A percentile compares a stretch with the other conserved stretches of the same genome.
Conservation (phyloP, 2,329 filamentous ascomycete genomes). For the Arthrobotrys entomopaga region DNA sequence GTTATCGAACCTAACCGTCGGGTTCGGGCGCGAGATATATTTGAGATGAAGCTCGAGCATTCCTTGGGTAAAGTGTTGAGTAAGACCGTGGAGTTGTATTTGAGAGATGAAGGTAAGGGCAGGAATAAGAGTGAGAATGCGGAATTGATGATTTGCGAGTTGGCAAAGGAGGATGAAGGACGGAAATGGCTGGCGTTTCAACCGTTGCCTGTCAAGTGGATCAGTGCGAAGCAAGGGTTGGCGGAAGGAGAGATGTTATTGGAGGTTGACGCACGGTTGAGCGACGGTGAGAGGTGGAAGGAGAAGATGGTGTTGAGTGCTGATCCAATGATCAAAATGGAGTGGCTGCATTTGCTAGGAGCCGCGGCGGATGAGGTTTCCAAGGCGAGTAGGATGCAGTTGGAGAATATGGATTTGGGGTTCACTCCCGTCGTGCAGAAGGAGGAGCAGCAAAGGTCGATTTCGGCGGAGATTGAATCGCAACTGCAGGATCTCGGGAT, state of each 20-base stretch:
- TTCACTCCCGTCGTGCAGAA: constrained; percentile 22
- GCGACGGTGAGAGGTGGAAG: constrained; percentile 39
- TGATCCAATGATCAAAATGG: constrained; percentile 51
- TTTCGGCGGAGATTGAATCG: constrained; percentile 47
- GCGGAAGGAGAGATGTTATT: constrained; percentile 31
- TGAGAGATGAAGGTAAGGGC: constrained; percentile 74
- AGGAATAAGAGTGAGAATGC: constrained; percentile 73
- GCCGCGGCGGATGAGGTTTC: constrained; percentile 48
- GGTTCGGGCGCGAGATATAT: constrained; percentile 89
- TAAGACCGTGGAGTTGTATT: constrained; percentile 86
- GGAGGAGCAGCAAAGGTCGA: constrained; percentile 24
- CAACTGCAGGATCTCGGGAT: constrained; percentile 46
- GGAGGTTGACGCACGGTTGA: constrained; percentile 47
- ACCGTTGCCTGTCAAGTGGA: constrained; percentile 76
- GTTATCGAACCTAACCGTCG: constrained; percentile 79
- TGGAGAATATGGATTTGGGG: constrained; percentile 21
- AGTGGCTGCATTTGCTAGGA: constrained; percentile 51
- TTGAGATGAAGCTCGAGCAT: constrained; percentile 84
- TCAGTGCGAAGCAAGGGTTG: constrained; percentile 80
- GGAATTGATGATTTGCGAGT: constrained; percentile 91
- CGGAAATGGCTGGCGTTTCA: constrained; percentile 82
- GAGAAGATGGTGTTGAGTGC: constrained; percentile 45
- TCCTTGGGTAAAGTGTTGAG: constrained; percentile 90
- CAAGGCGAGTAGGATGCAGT: constrained; percentile 48
- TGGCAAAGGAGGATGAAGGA: constrained; percentile 75